Conservation (phyloP, 2,329 filamentous ascomycete genomes). For the Colletotrichum sp. region DNA sequence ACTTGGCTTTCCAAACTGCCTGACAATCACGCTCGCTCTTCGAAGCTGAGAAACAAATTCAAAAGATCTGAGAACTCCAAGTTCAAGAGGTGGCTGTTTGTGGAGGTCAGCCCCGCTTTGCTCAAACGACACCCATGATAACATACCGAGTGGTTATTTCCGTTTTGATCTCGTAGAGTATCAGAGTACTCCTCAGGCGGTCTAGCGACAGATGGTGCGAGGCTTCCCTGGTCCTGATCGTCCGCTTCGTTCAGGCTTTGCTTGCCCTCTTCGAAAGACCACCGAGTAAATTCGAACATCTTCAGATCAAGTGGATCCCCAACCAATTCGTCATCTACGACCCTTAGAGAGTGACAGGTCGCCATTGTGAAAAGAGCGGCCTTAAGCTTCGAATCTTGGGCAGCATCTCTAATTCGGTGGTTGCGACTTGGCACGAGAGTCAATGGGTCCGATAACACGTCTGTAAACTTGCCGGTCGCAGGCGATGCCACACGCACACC, state of each 20-base stretch:
- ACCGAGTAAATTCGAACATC: conserved; percentile 97
- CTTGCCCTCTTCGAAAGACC: conserved; percentile 89
- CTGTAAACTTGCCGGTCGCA: conserved; percentile 69
- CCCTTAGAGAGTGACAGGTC: conserved; percentile 90
- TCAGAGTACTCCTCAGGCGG: conserved; percentile 64
- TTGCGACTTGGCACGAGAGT: conserved; percentile 56
- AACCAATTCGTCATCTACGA: conserved; percentile 86
- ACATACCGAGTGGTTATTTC: conserved; percentile 32
- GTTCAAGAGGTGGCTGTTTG: conserved; percentile 68
- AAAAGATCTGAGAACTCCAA: conserved; percentile 89
- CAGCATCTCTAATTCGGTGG: neutral
- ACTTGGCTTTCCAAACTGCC: conserved; percentile 83
- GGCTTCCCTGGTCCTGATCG: conserved; percentile 75
- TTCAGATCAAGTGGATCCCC: conserved; percentile 95
- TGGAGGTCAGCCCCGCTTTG: conserved; percentile 18
- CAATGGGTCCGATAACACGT: conserved; percentile 72
- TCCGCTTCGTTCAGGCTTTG: conserved; percentile 68
- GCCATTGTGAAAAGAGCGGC: conserved; percentile 93
- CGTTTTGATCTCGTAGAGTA: conserved; percentile 24
- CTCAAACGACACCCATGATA: neutral
- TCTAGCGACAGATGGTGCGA: conserved; percentile 87
- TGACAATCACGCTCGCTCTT: conserved; percentile 89
- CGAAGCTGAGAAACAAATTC: conserved; percentile 95
- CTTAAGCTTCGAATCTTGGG: conserved; percentile 32
- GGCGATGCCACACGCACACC: conserved; percentile 81